Conservation (phyloP, 192 early-diverging fungal genomes). For the Rhizophagus sp. region DNA sequence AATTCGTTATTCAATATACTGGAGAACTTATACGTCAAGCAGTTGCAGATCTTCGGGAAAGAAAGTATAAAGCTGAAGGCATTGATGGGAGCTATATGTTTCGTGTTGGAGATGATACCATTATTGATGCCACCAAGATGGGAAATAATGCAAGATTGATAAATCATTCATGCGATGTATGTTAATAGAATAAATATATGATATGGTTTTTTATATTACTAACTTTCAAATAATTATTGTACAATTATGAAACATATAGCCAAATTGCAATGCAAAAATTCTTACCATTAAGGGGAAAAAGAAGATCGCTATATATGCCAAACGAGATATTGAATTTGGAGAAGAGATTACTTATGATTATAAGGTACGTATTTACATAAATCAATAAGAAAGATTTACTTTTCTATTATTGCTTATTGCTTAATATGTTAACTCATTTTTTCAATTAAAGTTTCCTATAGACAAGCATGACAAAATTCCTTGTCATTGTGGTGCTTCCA, state of each 20-base stretch:
- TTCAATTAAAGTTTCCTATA: slow-evolving; percentile 62
- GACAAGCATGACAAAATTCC: slow-evolving; percentile 92
- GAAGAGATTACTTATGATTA: slow-evolving; percentile 99
- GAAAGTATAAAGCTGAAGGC: slow-evolving; percentile 89
- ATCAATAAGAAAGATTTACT: neutral
- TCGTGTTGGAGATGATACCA: slow-evolving; percentile 90
- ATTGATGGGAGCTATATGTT: slow-evolving; percentile 96
- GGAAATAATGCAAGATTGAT: slow-evolving; percentile 98
- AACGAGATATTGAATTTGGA: slow-evolving; percentile 86
- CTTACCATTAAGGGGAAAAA: slow-evolving; percentile 91
- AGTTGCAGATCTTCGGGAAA: slow-evolving; percentile 94
- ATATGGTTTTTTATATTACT: neutral
- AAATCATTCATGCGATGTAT: slow-evolving; percentile 96
- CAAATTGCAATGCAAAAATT: slow-evolving; percentile 96
- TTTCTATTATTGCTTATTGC: neutral
- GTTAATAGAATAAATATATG: slow-evolving; percentile 15
- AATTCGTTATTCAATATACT: slow-evolving; percentile 99
- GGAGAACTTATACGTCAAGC: slow-evolving; percentile 94
- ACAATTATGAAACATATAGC: slow-evolving; percentile 51
- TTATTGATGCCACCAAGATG: slow-evolving; percentile 97
- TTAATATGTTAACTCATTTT: neutral
- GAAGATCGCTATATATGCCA: slow-evolving; percentile 98
- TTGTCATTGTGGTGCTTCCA: slow-evolving; percentile 89
- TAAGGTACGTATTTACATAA: slow-evolving; percentile 55
- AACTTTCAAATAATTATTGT: neutral